phyloP scores from a whole-genome alignment of 2,329 filamentous ascomycete species.

The Claviceps paspali region DNA sequence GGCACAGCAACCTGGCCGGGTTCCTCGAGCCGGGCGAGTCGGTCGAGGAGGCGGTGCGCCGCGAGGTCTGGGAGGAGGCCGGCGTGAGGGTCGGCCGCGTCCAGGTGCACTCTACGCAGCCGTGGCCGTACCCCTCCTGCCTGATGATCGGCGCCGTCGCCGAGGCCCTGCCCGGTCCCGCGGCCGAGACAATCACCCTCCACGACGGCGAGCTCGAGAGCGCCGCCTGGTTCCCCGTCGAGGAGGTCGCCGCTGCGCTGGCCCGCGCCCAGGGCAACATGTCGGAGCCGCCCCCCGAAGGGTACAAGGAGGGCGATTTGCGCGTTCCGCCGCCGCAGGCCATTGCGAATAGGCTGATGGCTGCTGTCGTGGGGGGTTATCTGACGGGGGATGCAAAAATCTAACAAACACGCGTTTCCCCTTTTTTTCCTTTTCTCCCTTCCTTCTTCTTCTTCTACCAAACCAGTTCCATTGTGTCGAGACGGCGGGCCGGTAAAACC shows the following conservation, averaged over 20 bases:
- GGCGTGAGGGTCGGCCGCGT: slow-evolving; percentile 65
- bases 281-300: slow-evolving; percentile 46
- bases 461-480: too few species aligned
- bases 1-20: slow-evolving; percentile 80
- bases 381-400: slow-evolving; percentile 40
- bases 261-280: slow-evolving; percentile 47
- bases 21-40: slow-evolving; percentile 79
- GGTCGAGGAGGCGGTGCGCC: slow-evolving; percentile 67
- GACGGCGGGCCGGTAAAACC: background rate
- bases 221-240: slow-evolving; percentile 75
- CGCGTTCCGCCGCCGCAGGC: slow-evolving; percentile 73
- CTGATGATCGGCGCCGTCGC: slow-evolving; percentile 81
- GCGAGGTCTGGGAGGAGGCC: slow-evolving; percentile 78
- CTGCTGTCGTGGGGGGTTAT: slow-evolving; percentile 64
- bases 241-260: slow-evolving; percentile 66
- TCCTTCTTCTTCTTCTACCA: background rate
- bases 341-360: slow-evolving; percentile 81
- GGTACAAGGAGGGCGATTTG: slow-evolving; percentile 62
- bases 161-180: slow-evolving; percentile 56
- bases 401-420: background rate
- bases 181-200: slow-evolving; percentile 68
- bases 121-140: slow-evolving; percentile 75
- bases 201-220: slow-evolving; percentile 86
- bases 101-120: slow-evolving; percentile 69
- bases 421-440: background rate